Percentiles rank a stretch among this genome's conserved stretches.
phyloP scores from a whole-genome alignment of 257 asterid genomes.

The Fraxinus anomala region DNA sequence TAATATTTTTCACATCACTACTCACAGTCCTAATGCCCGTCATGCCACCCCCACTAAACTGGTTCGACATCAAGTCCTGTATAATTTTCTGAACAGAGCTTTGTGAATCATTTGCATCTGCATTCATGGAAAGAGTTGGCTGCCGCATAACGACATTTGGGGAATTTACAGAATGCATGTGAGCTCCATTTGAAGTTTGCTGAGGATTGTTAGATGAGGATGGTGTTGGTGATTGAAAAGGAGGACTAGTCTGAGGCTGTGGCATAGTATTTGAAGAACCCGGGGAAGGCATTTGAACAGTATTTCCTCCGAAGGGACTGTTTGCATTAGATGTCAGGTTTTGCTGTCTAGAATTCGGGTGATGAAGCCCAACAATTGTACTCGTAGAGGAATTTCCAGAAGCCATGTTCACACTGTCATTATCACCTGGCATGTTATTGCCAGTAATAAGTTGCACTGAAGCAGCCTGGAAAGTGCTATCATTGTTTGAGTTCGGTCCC shows the following conservation, averaged over 20 bases:
- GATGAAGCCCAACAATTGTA: slow-evolving; percentile 55
- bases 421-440: slow-evolving; percentile 49
- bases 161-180: slow-evolving; percentile 49
- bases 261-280: slow-evolving; percentile 59
- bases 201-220: slow-evolving; percentile 66
- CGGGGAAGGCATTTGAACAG: slow-evolving; percentile 70
- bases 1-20: slow-evolving; percentile 55
- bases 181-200: slow-evolving; percentile 52
- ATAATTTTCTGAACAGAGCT: slow-evolving; percentile 89
- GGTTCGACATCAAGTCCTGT: slow-evolving; percentile 82
- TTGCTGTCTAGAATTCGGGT: slow-evolving; percentile 74
- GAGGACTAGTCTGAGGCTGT: slow-evolving; percentile 49
- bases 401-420: slow-evolving; percentile 42
- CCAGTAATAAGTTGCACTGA: slow-evolving; percentile 54
- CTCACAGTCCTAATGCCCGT: slow-evolving; percentile 52
- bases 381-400: slow-evolving; percentile 49
- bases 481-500: slow-evolving; percentile 61
- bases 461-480: slow-evolving; percentile 46
- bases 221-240: slow-evolving; percentile 72
- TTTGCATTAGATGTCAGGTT: slow-evolving; percentile 44
- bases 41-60: slow-evolving; percentile 59
- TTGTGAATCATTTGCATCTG: slow-evolving; percentile 77
- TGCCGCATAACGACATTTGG: slow-evolving; percentile 68
- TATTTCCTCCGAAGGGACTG: slow-evolving; percentile 55
- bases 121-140: slow-evolving; percentile 56